Conservation (phyloP, 345 rosid genomes). For the Isatis tinctoria region DNA sequence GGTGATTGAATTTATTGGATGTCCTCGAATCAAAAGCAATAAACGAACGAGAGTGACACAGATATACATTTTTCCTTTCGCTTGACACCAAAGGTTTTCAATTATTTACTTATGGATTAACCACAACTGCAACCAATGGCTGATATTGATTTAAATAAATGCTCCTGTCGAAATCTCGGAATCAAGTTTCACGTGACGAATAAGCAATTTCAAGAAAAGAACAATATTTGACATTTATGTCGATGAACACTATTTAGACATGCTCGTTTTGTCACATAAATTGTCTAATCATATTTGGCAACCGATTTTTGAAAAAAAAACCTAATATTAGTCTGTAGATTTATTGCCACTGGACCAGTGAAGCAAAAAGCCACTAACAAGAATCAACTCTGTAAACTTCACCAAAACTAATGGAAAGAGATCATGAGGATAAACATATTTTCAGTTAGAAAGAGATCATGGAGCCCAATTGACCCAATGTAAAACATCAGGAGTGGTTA, state of each 20-base stretch:
- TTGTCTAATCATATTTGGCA: neutral
- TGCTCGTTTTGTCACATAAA: constrained; percentile 5
- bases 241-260: constrained; percentile 9
- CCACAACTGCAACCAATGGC: neutral
- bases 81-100: neutral
- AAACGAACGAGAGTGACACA: constrained; percentile 7
- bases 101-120: neutral
- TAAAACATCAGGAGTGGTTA: neutral
- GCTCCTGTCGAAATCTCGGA: neutral
- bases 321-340: neutral
- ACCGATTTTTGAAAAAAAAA: neutral
- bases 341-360: neutral
- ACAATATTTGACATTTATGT: constrained; percentile 10
- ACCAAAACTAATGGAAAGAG: neutral
- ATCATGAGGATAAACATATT: constrained; percentile 4
- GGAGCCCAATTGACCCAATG: too few species aligned
- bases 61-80: neutral
- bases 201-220: neutral
- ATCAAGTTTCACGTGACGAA: constrained; percentile 28
- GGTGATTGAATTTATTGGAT: constrained; percentile 1
- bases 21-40: constrained; percentile 10
- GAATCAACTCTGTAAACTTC: neutral
- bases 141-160: neutral
- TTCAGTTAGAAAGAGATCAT: too few species aligned
- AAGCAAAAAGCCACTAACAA: neutral